Evolutionary conservation across 2,329 filamentous ascomycete species (phyloP), one percentile per base, ranked within the genome.

Genomic region (Trichoderma oligosporum): DNA sequence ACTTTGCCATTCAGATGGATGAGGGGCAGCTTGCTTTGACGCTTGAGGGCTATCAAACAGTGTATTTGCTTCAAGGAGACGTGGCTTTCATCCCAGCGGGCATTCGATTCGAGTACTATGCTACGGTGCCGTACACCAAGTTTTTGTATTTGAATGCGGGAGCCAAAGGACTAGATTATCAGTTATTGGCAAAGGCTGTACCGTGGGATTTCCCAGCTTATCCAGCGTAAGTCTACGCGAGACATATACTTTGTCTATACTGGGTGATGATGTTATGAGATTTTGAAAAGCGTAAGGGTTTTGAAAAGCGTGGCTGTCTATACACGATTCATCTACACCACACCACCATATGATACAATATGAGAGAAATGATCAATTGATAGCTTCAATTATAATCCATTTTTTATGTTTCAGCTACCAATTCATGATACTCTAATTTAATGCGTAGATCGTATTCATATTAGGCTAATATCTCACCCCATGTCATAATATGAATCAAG

Each of bases 101-200:
- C 8, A 61, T 60, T 3, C 24, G 55, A 0, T 67, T 68, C 41
- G 53, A 41, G 18, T 68, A 68, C 57, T 47, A 59, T 18, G 65
- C 66, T 4, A 63, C 60, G 1, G 63, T 63, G 6, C 61, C 62
- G 3, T 63, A 63, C 22, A 68, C 65, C 33, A 64, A 66, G 58
- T 65, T 69, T 16, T 29, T 67, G 49, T 67, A 67, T 42, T 48
- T 68, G 29, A 67, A 63, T 52, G 64, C 58, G 1, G 66, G 66
- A 1, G 63, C 56, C 2, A 29, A 63, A 18, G 66, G 67, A 18
- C 45, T 67, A 14, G 65, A 67, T 36, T 55, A 62, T 22, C 53
- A 67, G 58, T 52, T 68, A 7, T 44, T 67, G 35, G 39, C 59
- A 11, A 58, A 47, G 16, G 60, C 60, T 31, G 53, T 57, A 4